Percentiles rank a stretch among this genome's conserved stretches.
phyloP scores from a whole-genome alignment of 2,329 filamentous ascomycete species.

The Chrysosporium queenslandicum region DNA sequence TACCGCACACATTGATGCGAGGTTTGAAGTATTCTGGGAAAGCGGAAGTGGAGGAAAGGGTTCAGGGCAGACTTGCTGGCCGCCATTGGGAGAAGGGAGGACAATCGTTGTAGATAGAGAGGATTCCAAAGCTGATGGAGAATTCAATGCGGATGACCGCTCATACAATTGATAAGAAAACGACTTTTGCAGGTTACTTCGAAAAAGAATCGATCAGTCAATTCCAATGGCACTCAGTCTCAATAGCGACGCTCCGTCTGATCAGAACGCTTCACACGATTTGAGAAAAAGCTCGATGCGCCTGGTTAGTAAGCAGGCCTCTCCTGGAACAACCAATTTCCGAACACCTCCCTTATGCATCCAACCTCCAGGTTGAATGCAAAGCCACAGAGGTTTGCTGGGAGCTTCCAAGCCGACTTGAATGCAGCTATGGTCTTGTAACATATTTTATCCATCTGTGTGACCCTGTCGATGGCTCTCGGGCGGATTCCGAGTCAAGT shows the following conservation, averaged over 20 bases:
- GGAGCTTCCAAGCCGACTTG: neutral
- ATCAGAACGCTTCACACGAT: neutral
- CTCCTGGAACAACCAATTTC: neutral
- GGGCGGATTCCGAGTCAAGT: neutral
- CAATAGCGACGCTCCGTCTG: neutral
- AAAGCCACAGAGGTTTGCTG: no score
- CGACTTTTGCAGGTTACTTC: no score
- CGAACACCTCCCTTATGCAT: no score
- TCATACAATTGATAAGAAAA: no score
- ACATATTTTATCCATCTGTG: neutral
- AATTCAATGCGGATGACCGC: neutral
- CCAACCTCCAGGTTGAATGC: no score
- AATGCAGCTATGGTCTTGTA: no score
- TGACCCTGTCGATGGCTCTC: neutral
- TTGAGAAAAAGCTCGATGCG: neutral
- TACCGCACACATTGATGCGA: constrained; percentile 30
- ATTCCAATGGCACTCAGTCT: no score
- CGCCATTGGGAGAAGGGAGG: constrained; percentile 5
- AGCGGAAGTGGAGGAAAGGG: constrained; percentile 8
- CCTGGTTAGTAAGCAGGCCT: no score
- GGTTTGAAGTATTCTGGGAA: constrained; percentile 19
- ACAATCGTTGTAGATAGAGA: neutral
- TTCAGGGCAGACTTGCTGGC: constrained; percentile 6
- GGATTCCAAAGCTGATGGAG: neutral
- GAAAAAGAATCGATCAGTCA: no score